Evolutionary conservation across 73 alveolate species (phyloP).

Genomic region (Tetrahymena borealis): DNA sequence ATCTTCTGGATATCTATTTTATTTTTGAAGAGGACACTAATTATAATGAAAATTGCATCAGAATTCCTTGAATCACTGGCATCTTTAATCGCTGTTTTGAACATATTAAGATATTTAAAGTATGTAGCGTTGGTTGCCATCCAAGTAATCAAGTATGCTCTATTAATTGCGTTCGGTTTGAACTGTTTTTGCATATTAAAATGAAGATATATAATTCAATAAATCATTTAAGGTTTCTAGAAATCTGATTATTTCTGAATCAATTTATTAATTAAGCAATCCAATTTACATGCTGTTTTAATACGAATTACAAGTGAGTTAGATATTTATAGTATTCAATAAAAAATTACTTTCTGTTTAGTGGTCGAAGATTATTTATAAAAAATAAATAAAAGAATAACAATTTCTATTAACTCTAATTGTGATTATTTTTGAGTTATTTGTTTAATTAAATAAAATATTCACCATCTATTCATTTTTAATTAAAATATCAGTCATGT

Average conservation of each 20-base stretch:
- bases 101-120: neutral
- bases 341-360: neutral
- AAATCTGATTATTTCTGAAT: too few relatives aligned
- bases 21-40: neutral
- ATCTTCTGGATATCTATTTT: neutral
- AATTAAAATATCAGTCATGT: neutral
- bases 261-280: too few relatives aligned
- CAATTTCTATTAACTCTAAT: too few relatives aligned
- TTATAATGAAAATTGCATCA: neutral
- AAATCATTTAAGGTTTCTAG: too few relatives aligned
- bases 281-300: neutral
- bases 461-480: neutral
- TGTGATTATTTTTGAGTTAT: too few relatives aligned
- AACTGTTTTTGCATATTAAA: too few relatives aligned
- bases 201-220: too few relatives aligned
- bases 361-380: neutral
- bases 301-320: neutral
- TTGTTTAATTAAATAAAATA: neutral
- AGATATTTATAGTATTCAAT: neutral
- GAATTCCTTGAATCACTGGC: neutral
- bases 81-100: neutral
- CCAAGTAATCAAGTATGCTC: neutral
- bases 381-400: neutral
- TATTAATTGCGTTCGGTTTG: neutral
- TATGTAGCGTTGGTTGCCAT: neutral